Conservation (phyloP, 371 early-diverging fungal species). For the Mucor ambiguus region DNA sequence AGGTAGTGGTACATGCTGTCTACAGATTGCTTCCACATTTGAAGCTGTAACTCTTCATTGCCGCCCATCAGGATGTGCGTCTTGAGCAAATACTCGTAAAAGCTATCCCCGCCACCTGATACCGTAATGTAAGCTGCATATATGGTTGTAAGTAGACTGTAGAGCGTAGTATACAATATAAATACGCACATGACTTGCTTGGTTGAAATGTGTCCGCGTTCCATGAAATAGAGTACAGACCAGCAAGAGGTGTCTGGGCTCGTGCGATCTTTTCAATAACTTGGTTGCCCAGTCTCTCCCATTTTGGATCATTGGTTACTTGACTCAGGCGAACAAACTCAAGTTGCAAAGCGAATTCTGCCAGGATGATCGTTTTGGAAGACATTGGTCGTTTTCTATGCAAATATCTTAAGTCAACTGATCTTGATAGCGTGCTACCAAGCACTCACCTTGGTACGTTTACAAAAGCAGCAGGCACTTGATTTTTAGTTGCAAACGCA, state of each 20-base stretch:
- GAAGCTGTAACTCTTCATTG: constrained; percentile 43
- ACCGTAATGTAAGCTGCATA: constrained; percentile 44
- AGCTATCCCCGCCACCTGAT: constrained; percentile 81
- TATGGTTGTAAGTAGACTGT: background rate
- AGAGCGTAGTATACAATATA: background rate
- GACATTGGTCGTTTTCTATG: background rate
- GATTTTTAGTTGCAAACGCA: constrained; percentile 75
- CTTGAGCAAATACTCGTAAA: constrained; percentile 86
- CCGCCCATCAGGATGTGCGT: constrained; percentile 61
- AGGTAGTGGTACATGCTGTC: constrained; percentile 49
- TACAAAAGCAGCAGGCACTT: constrained; percentile 59
- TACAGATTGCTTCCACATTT: constrained; percentile 43
- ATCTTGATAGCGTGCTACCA: background rate
- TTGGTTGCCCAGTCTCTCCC: background rate
- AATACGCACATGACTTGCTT: background rate
- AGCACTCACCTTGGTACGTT: background rate
- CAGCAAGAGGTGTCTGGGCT: background rate
- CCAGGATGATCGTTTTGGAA: background rate
- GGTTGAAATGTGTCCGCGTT: background rate
- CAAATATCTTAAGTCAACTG: background rate
- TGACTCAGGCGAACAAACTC: constrained; percentile 1
- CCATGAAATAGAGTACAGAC: background rate
- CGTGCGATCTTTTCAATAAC: background rate
- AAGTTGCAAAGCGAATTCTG: constrained; percentile 4
- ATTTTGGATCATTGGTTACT: background rate